Evolutionary conservation across 257 asterid genomes (phyloP).

Genomic region (Voacanga thouarsii): DNA sequence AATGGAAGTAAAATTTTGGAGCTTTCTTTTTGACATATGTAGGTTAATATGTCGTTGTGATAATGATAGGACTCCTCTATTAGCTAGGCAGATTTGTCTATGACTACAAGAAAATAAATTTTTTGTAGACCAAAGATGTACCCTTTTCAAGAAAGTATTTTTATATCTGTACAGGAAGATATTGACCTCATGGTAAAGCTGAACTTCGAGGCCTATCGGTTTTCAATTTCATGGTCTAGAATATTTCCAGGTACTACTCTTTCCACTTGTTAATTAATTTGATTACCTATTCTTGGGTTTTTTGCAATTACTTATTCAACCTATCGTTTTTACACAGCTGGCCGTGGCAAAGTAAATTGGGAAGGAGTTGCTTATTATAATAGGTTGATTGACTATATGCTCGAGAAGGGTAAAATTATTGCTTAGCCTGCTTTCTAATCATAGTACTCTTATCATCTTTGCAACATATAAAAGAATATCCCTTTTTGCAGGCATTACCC

Average conservation of each 20-base stretch:
- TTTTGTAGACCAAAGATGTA: no score
- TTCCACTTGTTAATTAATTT: not conserved
- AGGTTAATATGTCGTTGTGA: no score
- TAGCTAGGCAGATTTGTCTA: no score
- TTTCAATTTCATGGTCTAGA: constrained; percentile 94
- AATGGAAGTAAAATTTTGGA: no score
- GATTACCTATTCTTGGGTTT: not conserved
- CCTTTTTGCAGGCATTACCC: constrained; percentile 64
- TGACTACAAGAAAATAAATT: no score
- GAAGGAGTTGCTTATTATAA: constrained; percentile 91
- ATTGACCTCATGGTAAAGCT: constrained; percentile 66
- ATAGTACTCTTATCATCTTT: no score
- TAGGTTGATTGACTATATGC: constrained; percentile 76
- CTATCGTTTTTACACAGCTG: constrained; percentile 39
- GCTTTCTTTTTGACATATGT: no score
- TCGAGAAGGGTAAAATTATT: constrained; percentile 50
- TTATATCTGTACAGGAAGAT: constrained; percentile 55
- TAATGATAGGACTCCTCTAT: no score
- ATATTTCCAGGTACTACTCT: constrained; percentile 70
- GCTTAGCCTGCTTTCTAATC: no score
- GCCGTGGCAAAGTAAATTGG: constrained; percentile 71
- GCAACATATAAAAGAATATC: not conserved
- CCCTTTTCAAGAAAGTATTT: no score
- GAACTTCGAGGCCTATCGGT: constrained; percentile 88
- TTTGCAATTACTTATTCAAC: no score